These are phyloP conservation scores for Excoecaria agallocha DNA, from an alignment of 345 rosid genomes.

Conservation along the genomic window DNA sequence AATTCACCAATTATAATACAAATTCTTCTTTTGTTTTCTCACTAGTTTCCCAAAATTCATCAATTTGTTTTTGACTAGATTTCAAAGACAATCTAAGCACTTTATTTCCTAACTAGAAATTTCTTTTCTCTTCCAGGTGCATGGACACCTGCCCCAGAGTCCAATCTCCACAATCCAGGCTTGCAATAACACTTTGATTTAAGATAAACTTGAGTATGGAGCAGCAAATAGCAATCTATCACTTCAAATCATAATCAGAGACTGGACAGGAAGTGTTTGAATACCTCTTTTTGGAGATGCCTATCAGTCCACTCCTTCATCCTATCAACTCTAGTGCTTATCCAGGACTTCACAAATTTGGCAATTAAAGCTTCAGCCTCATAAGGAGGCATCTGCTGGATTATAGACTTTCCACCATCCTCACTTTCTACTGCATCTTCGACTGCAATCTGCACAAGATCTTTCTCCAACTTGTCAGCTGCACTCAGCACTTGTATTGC, in stretches of 20 bases:
- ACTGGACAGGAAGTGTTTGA: not conserved
- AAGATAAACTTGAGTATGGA: not conserved
- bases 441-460: constrained; percentile 97
- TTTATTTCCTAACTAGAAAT: not conserved
- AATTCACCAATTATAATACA: not conserved
- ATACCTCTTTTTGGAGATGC: constrained; percentile 87
- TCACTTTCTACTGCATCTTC: constrained; percentile 97
- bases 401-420: constrained; percentile 96
- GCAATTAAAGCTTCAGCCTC: constrained; percentile 87
- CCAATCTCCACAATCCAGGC: not conserved
- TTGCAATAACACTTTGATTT: not conserved
- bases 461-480: constrained; percentile 93
- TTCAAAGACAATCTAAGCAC: not conserved
- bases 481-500: constrained; percentile 82
- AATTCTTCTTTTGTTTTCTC: not conserved
- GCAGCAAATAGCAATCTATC: not conserved
- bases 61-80: not conserved
- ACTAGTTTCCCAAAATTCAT: not conserved
- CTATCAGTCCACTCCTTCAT: constrained; percentile 86
- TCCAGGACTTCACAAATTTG: constrained; percentile 84
- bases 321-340: constrained; percentile 72
- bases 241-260: not conserved
- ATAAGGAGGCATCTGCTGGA: constrained; percentile 96
- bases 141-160: not conserved
- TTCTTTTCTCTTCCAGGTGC: not conserved